phyloP scores from a whole-genome alignment of 2,329 filamentous ascomycete genomes.

The Neonectria ditissima region DNA sequence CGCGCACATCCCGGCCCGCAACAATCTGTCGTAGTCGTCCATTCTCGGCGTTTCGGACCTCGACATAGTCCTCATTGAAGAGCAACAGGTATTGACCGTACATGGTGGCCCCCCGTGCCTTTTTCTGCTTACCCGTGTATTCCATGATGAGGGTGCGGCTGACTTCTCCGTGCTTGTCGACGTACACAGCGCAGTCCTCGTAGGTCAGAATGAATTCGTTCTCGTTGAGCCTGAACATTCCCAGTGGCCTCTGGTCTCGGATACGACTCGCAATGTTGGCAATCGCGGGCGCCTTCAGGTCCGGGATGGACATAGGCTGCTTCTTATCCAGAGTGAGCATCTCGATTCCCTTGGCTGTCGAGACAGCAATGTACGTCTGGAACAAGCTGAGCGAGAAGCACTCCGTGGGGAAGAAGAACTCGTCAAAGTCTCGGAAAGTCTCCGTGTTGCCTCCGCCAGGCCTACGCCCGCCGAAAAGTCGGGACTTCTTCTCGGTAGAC shows the following conservation, averaged over 20 bases:
- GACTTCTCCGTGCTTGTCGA: conserved; percentile 98
- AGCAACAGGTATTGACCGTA: conserved; percentile 92
- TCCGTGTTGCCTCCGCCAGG: conserved; percentile 81
- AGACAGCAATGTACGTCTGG: conserved; percentile 91
- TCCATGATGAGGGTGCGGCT: conserved; percentile 96
- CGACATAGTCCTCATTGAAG: conserved; percentile 96
- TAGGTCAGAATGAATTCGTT: conserved; percentile 95
- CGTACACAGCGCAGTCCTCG: conserved; percentile 95
- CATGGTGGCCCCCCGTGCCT: conserved; percentile 85
- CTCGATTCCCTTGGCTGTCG: conserved; percentile 92
- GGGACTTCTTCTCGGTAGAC: conserved; percentile 83
- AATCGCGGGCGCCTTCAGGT: conserved; percentile 81
- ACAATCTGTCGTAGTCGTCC: conserved; percentile 94
- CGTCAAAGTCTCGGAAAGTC: conserved; percentile 97
- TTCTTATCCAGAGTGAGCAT: conserved; percentile 98
- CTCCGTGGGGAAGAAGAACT: conserved; percentile 97
- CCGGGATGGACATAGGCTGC: conserved; percentile 91
- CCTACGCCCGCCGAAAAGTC: conserved; percentile 71
- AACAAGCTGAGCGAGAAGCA: conserved; percentile 97
- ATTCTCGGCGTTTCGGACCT: conserved; percentile 96
- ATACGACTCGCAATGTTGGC: conserved; percentile 88
- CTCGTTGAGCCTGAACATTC: conserved; percentile 96
- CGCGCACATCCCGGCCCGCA: conserved; percentile 87
- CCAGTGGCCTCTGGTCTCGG: conserved; percentile 83
- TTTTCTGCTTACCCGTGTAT: conserved; percentile 88